Evolutionary conservation across 805 yeast genomes (phyloP), one percentile per base, ranked within the genome.

Genomic region (Starmerella roubikii): DNA sequence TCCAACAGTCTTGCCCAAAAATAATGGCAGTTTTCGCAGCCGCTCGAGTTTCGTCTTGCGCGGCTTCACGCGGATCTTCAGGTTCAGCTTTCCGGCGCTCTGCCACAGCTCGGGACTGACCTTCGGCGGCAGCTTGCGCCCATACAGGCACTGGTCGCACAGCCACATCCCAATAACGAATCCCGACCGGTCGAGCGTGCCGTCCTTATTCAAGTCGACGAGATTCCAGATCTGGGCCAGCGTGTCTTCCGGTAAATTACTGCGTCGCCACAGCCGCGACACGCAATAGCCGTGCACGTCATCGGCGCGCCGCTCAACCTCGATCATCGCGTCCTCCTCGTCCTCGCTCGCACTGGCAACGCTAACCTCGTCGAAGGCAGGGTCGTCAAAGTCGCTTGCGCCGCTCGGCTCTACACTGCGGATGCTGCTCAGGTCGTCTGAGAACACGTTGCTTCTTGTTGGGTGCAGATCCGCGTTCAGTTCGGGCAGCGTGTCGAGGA

Each of bases 81-180:
- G 62, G 34, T 64, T 62, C 30, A 65, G 53, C 35, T 64, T 52
- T 12, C 62, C 63, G 2, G 81, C 80, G 56, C 93, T 80, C 31
- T 72, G 69, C 97, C 97, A 91, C 1, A 88, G 75, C 22, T 67
- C 69, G 4, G 69, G 72, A 30, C 71, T 75, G 5, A 91, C 71
- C 28, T 59, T 59, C 42, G 71, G 68, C 0, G 98, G 97, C 35
- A 91, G 61, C 56, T 91, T 91, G 29, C 93, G 67, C 0, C 98
- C 98, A 55, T 88, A 91, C 12, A 91, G 65, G 54, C 95, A 82
- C 59, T 91, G 98, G 57, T 91, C 99, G 2, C 91, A 86, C 4
- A 86, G 60, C 98, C 98, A 91, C 80, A 82, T 86, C 0, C 98
- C 98, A n/a, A 86, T 88, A 24, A 88, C 62, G 52, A 91, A 91